A percentile compares a stretch with the other conserved stretches of the same genome.
These are phyloP conservation scores for Talaromyces sp. DNA, from an alignment of 2,329 filamentous ascomycete genomes.

Conservation along the genomic window DNA sequence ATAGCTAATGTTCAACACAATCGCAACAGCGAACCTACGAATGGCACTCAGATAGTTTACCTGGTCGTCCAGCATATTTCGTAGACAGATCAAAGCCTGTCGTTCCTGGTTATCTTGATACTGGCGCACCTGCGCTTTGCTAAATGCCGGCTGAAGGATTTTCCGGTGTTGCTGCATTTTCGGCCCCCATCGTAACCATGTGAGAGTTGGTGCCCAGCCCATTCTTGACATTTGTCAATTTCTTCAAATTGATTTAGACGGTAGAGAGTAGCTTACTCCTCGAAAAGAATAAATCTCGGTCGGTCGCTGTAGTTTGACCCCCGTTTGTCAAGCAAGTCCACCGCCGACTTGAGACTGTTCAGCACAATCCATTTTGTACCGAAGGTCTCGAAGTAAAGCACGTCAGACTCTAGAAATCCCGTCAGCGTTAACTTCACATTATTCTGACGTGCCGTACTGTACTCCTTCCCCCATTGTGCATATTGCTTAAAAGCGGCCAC, in stretches of 20 bases:
- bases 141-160: constrained; percentile 11
- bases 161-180: constrained; percentile 9
- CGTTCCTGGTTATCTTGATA: constrained; percentile 6
- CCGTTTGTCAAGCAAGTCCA: constrained; percentile 9
- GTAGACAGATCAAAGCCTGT: not conserved
- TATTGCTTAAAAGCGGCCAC: constrained; percentile 5
- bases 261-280: not conserved
- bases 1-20: constrained; percentile 9
- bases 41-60: not conserved
- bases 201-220: constrained; percentile 8
- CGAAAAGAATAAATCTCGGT: constrained; percentile 7
- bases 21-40: constrained; percentile 1
- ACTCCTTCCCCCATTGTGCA: constrained; percentile 8
- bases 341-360: constrained; percentile 2
- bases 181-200: constrained; percentile 8
- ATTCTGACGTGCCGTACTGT: not conserved
- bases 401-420: not conserved
- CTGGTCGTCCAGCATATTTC: not conserved
- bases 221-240: not conserved
- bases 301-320: constrained; percentile 6
- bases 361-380: constrained; percentile 6
- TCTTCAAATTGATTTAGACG: not conserved
- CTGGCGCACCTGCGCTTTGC: not conserved
- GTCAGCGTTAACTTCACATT: not conserved
- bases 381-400: constrained; percentile 8